Base-by-base conservation (phyloP, 2,329 filamentous ascomycete species). In the Ophiostoma quercus region DNA sequence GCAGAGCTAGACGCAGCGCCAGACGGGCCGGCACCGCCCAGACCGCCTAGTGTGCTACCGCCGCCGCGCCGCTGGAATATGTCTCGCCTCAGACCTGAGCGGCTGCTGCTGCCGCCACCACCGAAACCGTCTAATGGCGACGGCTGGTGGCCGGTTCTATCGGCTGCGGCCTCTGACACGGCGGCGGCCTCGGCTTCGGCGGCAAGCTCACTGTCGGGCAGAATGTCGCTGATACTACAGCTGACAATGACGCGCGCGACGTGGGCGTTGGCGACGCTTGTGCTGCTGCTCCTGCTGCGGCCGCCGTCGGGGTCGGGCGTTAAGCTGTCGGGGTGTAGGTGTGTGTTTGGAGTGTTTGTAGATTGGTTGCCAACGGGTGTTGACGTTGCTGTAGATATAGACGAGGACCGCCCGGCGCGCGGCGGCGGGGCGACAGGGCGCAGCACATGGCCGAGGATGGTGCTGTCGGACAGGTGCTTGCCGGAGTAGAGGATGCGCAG, bases 401-500 rank as follows among this genome's bases (percentile, higher is more conserved):
- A 70, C 8, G 67, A 37, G 2, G 68, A 68, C 51, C 68, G 70
- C 77, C 76, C 9, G 79, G 78, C 8, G 82, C 81, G 39, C 84
- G 84, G 83, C 0, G 86, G 85, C 0, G 86, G 84, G 0, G 85
- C 82, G 0, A 87, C 84, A 0, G 90, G 80, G 71, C 87, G 88
- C 66, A 98, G 83, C 1, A 90, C 90, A 47, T 84, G 80, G 71
- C 86, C 84, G 34, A 99, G 83, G 6, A 91, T 85, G 11, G 87
- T 84, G 47, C 83, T 80, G 78, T 97, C 94, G 74, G 89, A 85
- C 67, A 98, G 88, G 71, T 96, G 90, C 77, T 92, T 93, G 72
- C 95, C 95, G 67, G 92, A 87, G 78, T 97, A 89, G 78, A 98
- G 97, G 73, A 99, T 88, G 71, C 94, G 92, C 41, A 98, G 86